Evolutionary conservation across 2,329 filamentous ascomycete genomes (phyloP).

Genomic region (Penicillium sp.): DNA sequence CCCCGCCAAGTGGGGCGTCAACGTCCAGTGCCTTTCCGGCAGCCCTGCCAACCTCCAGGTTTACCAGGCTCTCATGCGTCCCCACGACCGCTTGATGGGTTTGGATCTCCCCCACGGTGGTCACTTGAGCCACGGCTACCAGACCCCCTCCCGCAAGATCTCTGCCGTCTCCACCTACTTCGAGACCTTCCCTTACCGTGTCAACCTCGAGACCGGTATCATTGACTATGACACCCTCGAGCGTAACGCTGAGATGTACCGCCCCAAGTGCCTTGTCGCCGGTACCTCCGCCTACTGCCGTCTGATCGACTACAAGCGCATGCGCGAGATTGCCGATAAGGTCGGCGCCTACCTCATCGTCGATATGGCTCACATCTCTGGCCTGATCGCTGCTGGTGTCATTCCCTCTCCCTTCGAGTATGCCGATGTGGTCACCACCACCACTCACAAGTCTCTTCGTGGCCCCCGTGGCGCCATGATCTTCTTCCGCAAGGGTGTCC

Average conservation of each 20-base stretch:
- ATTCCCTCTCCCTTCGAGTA: conserved; percentile 84
- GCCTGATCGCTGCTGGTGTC: conserved; percentile 86
- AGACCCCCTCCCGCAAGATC: conserved; percentile 90
- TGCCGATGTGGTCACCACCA: conserved; percentile 95
- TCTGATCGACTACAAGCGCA: conserved; percentile 89
- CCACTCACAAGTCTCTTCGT: conserved; percentile 94
- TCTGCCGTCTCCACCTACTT: conserved; percentile 99
- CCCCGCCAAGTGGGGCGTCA: conserved; percentile 92
- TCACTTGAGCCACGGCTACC: conserved; percentile 94
- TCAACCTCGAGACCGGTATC: conserved; percentile 83
- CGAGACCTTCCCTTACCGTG: conserved; percentile 91
- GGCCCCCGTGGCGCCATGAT: conserved; percentile 96
- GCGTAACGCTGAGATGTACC: conserved; percentile 80
- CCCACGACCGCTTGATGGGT: conserved; percentile 95
- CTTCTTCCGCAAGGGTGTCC: conserved; percentile 92
- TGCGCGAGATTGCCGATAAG: conserved; percentile 88
- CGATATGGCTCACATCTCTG: conserved; percentile 97
- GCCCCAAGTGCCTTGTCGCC: conserved; percentile 92
- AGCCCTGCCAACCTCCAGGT: conserved; percentile 96
- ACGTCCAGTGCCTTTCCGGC: conserved; percentile 90
- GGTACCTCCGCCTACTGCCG: conserved; percentile 95
- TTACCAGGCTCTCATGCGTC: conserved; percentile 90
- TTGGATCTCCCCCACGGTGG: conserved; percentile 95
- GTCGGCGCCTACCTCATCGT: conserved; percentile 87
- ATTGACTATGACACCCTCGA: conserved; percentile 95